Conservation (phyloP, 768 basidiomycete genomes). For the Rhizopogon vesiculosus region DNA sequence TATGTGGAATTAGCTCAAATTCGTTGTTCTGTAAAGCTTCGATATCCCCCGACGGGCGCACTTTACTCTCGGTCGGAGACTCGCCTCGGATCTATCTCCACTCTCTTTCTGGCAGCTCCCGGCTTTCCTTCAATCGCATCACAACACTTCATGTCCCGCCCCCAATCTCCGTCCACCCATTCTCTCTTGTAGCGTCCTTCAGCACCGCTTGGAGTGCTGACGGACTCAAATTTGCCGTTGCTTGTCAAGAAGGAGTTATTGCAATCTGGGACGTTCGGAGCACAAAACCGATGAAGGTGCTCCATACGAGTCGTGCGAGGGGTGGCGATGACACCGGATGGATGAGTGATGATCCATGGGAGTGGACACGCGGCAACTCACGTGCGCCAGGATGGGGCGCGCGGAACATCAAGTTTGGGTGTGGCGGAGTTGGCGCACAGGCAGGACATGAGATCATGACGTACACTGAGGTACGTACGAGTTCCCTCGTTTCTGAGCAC, state of each 20-base stretch:
- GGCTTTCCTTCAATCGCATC: conserved; percentile 60
- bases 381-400: conserved; percentile 81
- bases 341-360: conserved; percentile 60
- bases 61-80: conserved; percentile 87
- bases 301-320: conserved; percentile 43
- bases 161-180: conserved; percentile 38
- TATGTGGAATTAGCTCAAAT: conserved; percentile 4
- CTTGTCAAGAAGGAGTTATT: conserved; percentile 76
- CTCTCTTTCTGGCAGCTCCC: conserved; percentile 61
- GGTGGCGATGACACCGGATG: conserved; percentile 44
- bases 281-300: conserved; percentile 62
- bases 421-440: conserved; percentile 42
- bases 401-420: conserved; percentile 82
- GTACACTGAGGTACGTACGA: conserved; percentile 72
- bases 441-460: conserved; percentile 72
- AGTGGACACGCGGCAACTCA: conserved; percentile 54
- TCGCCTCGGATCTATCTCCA: conserved; percentile 84
- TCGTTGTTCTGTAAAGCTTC: conserved; percentile 50
- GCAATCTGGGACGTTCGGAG: conserved; percentile 83
- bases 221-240: conserved; percentile 77
- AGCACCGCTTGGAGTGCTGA: conserved; percentile 74
- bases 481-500: neutral
- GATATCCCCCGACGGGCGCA: conserved; percentile 84
- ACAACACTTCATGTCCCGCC: conserved; percentile 63
- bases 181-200: conserved; percentile 51